Evolutionary conservation across 768 basidiomycete genomes (phyloP), one percentile per base, ranked within the genome.

Genomic region (Rhodosporidiobolus odoratus): DNA sequence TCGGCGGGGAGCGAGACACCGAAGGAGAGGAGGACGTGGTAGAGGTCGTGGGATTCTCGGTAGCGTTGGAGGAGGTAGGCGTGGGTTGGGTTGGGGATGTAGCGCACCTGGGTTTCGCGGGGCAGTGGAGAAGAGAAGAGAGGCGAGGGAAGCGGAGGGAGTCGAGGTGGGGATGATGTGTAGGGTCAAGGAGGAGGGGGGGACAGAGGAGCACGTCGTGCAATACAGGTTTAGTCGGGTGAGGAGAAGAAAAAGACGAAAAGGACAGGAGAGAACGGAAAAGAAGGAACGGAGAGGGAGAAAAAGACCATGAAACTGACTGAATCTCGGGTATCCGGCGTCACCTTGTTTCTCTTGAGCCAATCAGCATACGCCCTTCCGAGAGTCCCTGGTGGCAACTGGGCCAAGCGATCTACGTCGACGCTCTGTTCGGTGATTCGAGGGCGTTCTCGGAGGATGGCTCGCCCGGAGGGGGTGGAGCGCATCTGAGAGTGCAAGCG

Each of bases 51-150:
- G 73, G 90, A 95, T 81, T 99, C 94, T 34, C 95, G 88, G 79
- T 98, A 99, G 60, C 95, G 88, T 75, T 94, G 91, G 89, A 99
- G 92, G 65, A 98, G 90, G 79, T 96, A 98, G 34, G 96, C 96
- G 17, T 96, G 85, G 77, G 96, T 94, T 3, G 93, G 92, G 77
- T 97, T 92, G 77, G 89, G 86, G 66, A 98, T 88, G 77, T 97
- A 98, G 74, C 88, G 90, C 10, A 96, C 94, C 94, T 97, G 66
- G 3, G 13, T 40, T 15, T 30, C 16, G 45, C 35, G 69, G 63
- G 69, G 66, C 10, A 27, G 58, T 32, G 34, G 32, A 32, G 43
- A 59, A 57, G 53, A 17, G 60, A 69, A 54, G 53, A 23, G 16
- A 37, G 48, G n/a, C 12, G 62, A n/a, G 50, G 17, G 52, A 41